A percentile compares a stretch with the other conserved stretches of the same genome.
phyloP scores from a whole-genome alignment of 2,329 filamentous ascomycete genomes.

The Nakataea oryzae region DNA sequence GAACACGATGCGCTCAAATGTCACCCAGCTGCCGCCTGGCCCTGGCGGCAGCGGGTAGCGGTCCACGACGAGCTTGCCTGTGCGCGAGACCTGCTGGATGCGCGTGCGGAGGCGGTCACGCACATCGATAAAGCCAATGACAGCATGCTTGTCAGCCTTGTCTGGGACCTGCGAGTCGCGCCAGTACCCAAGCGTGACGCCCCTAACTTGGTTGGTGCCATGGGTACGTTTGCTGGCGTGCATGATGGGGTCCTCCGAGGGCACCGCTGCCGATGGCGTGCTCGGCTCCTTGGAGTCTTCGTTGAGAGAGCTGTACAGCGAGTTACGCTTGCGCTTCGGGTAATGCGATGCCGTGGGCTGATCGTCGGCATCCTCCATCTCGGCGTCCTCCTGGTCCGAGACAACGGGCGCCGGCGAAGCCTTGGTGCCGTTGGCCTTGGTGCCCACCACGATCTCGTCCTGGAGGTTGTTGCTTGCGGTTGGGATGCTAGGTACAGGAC shows the following conservation, averaged over 20 bases:
- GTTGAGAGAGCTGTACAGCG: constrained; percentile 36
- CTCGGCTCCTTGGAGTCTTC: constrained; percentile 33
- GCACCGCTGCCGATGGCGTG: neutral
- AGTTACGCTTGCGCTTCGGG: constrained; percentile 45
- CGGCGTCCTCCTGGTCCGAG: constrained; percentile 30
- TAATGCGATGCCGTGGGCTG: constrained; percentile 26
- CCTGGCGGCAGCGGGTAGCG: constrained; percentile 42
- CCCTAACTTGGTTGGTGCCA: constrained; percentile 25
- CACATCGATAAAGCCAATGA: constrained; percentile 53
- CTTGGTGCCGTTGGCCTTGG: constrained; percentile 27
- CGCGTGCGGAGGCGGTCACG: constrained; percentile 50
- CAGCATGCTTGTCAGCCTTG: constrained; percentile 40
- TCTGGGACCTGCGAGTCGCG: constrained; percentile 43
- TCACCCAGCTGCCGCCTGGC: constrained; percentile 54
- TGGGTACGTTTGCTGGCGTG: constrained; percentile 16
- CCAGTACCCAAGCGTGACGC: constrained; percentile 48
- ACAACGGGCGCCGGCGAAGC: constrained; percentile 19
- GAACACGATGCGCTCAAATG: constrained; percentile 50
- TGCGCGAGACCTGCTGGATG: constrained; percentile 38
- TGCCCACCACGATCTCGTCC: constrained; percentile 43
- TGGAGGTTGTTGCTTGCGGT: constrained; percentile 25
- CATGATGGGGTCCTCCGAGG: neutral
- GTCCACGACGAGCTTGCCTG: constrained; percentile 33
- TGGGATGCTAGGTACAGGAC: constrained; percentile 17
- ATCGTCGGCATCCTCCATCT: constrained; percentile 28